Percentiles rank a stretch among this genome's conserved stretches.
phyloP scores from a whole-genome alignment of 208 protist species.

The Spongospora subterranea region DNA sequence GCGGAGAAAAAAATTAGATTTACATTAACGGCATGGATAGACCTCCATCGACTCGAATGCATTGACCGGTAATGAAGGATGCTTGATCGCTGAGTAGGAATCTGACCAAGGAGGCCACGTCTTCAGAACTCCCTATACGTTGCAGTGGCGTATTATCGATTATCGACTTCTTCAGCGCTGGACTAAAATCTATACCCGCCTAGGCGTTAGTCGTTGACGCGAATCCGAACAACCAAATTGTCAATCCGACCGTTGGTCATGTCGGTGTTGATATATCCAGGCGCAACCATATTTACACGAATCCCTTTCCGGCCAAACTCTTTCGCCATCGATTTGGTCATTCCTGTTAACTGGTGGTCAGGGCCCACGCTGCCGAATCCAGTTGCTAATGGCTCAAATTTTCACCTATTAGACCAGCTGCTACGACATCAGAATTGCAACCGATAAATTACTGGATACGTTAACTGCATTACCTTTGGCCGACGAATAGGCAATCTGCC shows the following conservation, averaged over 20 bases:
- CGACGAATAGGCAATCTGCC: conserved; percentile 33
- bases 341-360: not conserved
- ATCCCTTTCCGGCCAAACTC: not conserved
- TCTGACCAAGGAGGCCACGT: not conserved
- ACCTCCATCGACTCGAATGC: conserved; percentile 41
- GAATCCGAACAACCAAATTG: not conserved
- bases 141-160: not conserved
- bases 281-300: conserved; percentile 50
- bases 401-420: conserved; percentile 35
- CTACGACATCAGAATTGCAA: too few species aligned
- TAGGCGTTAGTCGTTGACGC: not conserved
- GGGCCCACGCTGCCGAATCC: not conserved
- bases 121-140: not conserved
- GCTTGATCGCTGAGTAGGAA: conserved; percentile 10
- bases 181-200: not conserved
- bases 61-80: conserved; percentile 14
- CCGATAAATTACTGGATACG: too few species aligned
- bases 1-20: too few species aligned
- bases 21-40: conserved; percentile 36
- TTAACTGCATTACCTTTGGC: conserved; percentile 29
- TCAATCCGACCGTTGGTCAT: not conserved
- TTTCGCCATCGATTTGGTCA: conserved; percentile 51
- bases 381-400: not conserved
- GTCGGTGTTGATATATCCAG: not conserved
- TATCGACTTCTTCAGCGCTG: not conserved